Conservation (phyloP, 2,329 filamentous ascomycete genomes). For the Fusarium austroafricanum region DNA sequence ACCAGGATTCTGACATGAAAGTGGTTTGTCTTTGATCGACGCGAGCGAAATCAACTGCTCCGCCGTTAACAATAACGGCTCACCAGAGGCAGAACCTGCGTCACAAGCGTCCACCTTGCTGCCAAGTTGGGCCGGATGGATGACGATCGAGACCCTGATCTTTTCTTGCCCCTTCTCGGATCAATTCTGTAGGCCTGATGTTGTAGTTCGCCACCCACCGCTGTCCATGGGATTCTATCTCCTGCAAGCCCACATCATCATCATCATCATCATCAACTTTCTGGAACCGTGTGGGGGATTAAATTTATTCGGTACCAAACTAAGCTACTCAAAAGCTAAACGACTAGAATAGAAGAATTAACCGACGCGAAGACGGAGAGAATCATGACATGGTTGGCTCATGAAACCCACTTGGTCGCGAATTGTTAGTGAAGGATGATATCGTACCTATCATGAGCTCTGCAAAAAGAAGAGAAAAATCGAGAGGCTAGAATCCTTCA, state of each 20-base stretch:
- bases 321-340: constrained; percentile 1
- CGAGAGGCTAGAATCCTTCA: constrained; percentile 2
- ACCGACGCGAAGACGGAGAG: constrained; percentile 10
- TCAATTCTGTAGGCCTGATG: not conserved
- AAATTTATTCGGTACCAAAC: not conserved
- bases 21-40: no score
- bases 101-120: constrained; percentile 23
- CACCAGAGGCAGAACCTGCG: constrained; percentile 26
- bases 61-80: constrained; percentile 10
- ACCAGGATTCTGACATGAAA: no score
- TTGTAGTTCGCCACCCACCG: constrained; percentile 23
- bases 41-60: not conserved
- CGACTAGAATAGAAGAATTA: constrained; percentile 3
- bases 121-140: not conserved
- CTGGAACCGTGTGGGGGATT: constrained; percentile 15
- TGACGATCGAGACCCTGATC: constrained; percentile 32
- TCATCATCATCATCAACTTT: not conserved
- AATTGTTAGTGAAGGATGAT: constrained; percentile 12
- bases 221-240: not conserved
- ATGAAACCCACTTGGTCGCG: constrained; percentile 20
- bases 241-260: constrained; percentile 7
- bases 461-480: constrained; percentile 14
- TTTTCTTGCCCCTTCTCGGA: not conserved
- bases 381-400: constrained; percentile 14
- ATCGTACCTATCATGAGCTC: constrained; percentile 33